phyloP scores from a whole-genome alignment of 1,284 basidiomycete species.

The Cutaneotrichosporon cyanovorans region DNA sequence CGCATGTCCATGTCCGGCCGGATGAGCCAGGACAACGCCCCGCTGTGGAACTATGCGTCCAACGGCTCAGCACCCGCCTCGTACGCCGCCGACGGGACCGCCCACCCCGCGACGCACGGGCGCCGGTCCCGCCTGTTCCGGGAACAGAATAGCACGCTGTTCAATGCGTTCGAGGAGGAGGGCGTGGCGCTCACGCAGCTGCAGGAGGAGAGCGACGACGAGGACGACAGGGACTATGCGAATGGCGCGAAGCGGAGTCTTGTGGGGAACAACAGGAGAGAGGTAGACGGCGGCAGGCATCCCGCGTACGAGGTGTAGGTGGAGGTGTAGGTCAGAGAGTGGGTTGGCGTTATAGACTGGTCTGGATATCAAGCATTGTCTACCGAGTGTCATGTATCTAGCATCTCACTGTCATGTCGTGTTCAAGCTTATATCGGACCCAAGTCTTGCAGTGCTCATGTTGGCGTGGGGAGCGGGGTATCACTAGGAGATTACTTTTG shows the following conservation, averaged over 20 bases:
- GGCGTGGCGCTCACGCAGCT: conserved; percentile 41
- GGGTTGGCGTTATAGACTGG: too few species aligned
- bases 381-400: too few species aligned
- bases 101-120: conserved; percentile 46
- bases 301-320: conserved; percentile 25
- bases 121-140: conserved; percentile 55
- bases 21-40: conserved; percentile 36
- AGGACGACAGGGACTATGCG: conserved; percentile 10
- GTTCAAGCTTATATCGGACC: too few species aligned
- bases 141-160: conserved; percentile 49
- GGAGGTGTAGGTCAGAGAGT: not conserved
- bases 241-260: conserved; percentile 4
- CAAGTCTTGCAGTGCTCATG: too few species aligned
- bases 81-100: conserved; percentile 40
- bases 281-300: conserved; percentile 29
- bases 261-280: conserved; percentile 12
- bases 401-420: too few species aligned
- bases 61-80: conserved; percentile 29
- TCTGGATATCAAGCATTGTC: too few species aligned
- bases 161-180: conserved; percentile 44
- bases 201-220: conserved; percentile 43
- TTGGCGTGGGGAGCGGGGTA: too few species aligned
- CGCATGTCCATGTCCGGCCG: conserved; percentile 47
- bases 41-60: conserved; percentile 32
- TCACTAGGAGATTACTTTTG: too few species aligned